These are phyloP conservation scores for Solanum rostratum DNA, from an alignment of 257 asterid genomes.

Conservation along the genomic window DNA sequence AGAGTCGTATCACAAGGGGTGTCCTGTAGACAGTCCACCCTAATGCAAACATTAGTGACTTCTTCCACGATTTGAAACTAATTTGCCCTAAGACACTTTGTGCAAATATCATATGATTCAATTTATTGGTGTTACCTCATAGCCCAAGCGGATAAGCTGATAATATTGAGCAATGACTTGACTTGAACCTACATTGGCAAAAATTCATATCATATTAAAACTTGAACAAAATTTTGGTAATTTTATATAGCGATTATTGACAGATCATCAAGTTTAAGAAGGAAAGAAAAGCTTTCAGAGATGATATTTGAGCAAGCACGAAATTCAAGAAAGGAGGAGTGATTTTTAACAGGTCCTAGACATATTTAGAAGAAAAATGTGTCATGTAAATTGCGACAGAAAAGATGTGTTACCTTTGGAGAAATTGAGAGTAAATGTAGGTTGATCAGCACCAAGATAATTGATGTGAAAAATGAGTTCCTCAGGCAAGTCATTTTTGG, in stretches of 20 bases:
- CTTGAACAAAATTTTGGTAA: neutral
- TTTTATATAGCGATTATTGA: neutral
- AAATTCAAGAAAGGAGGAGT: too few species aligned
- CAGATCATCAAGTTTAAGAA: too few species aligned
- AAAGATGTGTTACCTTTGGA: constrained; percentile 3
- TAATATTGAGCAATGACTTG: constrained; percentile 32
- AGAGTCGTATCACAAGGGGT: too few species aligned
- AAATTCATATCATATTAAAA: neutral
- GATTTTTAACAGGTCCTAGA: too few species aligned
- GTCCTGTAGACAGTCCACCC: too few species aligned
- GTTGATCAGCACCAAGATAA: constrained; percentile 31
- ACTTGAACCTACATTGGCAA: constrained; percentile 17
- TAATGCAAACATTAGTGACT: neutral
- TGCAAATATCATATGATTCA: too few species aligned
- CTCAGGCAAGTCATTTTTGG: constrained; percentile 21
- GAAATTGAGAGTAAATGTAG: constrained; percentile 28
- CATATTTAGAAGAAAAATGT: neutral
- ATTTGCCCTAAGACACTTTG: neutral
- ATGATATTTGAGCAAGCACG: too few species aligned
- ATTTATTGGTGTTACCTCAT: neutral
- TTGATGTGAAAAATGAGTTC: constrained; percentile 28
- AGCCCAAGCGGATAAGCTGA: constrained; percentile 26
- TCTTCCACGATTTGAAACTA: too few species aligned
- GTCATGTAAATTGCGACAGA: neutral
- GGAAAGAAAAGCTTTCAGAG: too few species aligned